Evolutionary conservation across 2,329 filamentous ascomycete genomes (phyloP).

Genomic region (Aspergillus sclerotialis): DNA sequence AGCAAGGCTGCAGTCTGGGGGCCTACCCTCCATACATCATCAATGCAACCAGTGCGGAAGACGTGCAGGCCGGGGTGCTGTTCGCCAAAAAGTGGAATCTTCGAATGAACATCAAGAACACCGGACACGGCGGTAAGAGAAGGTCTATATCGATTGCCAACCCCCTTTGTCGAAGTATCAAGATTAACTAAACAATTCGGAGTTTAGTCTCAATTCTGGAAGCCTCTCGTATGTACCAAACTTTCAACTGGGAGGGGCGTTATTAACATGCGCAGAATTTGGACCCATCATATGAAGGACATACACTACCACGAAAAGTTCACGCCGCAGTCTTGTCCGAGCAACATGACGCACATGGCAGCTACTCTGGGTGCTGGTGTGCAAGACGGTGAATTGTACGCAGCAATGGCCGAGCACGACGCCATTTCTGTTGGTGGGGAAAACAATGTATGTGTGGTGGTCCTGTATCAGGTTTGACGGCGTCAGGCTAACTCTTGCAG

Average conservation of each 20-base stretch:
- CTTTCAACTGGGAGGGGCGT: not conserved
- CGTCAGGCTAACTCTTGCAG: not conserved
- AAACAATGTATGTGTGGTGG: not conserved
- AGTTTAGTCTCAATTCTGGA: slow-evolving; percentile 12
- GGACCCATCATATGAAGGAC: slow-evolving; percentile 36
- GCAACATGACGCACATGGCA: slow-evolving; percentile 2
- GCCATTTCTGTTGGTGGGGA: slow-evolving; percentile 4
- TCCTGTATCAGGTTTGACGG: not conserved
- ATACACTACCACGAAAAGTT: slow-evolving; percentile 19
- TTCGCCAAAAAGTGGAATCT: slow-evolving; percentile 16
- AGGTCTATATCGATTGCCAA: slow-evolving; percentile 10
- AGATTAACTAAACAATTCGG: no score
- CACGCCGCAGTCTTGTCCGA: slow-evolving; percentile 8
- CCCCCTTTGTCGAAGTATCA: no score
- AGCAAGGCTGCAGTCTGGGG: slow-evolving; percentile 10
- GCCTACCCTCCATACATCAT: slow-evolving; percentile 17
- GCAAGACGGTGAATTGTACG: slow-evolving; percentile 5
- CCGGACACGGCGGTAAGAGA: slow-evolving; percentile 42
- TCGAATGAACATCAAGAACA: slow-evolving; percentile 44
- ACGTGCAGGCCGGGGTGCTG: slow-evolving; percentile 20
- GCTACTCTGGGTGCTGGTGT: slow-evolving; percentile 6
- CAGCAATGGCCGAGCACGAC: slow-evolving; percentile 2
- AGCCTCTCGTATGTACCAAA: not conserved
- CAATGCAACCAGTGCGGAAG: slow-evolving; percentile 13
- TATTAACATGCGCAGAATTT: slow-evolving; percentile 32